Conservation (phyloP, 2,329 filamentous ascomycete species). For the Ciborinia camelliae region DNA sequence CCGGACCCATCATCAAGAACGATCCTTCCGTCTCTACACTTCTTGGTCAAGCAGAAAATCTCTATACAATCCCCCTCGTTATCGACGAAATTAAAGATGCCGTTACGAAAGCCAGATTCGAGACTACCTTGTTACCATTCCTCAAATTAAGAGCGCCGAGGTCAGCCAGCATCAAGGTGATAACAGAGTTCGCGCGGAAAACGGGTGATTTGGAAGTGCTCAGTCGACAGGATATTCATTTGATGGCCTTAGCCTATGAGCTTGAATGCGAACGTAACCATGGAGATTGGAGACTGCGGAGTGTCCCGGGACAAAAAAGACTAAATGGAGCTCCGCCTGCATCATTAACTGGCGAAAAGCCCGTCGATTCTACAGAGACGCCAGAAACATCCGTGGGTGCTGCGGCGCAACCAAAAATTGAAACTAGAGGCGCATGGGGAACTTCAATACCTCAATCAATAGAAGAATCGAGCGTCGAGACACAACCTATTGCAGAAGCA, state of each 20-base stretch:
- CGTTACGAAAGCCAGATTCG: slow-evolving; percentile 72
- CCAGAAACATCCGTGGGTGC: slow-evolving; percentile 1
- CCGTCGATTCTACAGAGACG: slow-evolving; percentile 16
- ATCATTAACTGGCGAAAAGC: slow-evolving; percentile 33
- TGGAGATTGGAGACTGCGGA: slow-evolving; percentile 83
- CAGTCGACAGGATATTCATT: slow-evolving; percentile 82
- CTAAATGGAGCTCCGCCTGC: slow-evolving; percentile 62
- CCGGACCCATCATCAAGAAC: slow-evolving; percentile 91
- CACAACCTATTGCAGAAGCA: slow-evolving; percentile 28
- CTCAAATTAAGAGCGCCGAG: slow-evolving; percentile 71
- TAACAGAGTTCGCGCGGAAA: slow-evolving; percentile 79
- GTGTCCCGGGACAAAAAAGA: slow-evolving; percentile 72
- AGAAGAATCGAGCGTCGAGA: slow-evolving; percentile 32
- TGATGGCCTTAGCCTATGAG: slow-evolving; percentile 89
- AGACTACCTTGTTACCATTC: slow-evolving; percentile 84
- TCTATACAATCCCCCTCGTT: slow-evolving; percentile 83
- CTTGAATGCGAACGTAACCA: slow-evolving; percentile 87
- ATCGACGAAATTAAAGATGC: slow-evolving; percentile 84
- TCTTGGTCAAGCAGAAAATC: slow-evolving; percentile 67
- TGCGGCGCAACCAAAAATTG: slow-evolving; percentile 18
- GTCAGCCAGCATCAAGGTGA: slow-evolving; percentile 72
- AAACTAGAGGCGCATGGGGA: slow-evolving; percentile 32
- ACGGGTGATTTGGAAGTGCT: slow-evolving; percentile 88
- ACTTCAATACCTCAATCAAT: slow-evolving; percentile 22
- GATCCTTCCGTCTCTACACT: slow-evolving; percentile 81